These are phyloP conservation scores for Corynascus novoguineensis DNA, from an alignment of 495 filamentous ascomycete species.

Conservation along the genomic window DNA sequence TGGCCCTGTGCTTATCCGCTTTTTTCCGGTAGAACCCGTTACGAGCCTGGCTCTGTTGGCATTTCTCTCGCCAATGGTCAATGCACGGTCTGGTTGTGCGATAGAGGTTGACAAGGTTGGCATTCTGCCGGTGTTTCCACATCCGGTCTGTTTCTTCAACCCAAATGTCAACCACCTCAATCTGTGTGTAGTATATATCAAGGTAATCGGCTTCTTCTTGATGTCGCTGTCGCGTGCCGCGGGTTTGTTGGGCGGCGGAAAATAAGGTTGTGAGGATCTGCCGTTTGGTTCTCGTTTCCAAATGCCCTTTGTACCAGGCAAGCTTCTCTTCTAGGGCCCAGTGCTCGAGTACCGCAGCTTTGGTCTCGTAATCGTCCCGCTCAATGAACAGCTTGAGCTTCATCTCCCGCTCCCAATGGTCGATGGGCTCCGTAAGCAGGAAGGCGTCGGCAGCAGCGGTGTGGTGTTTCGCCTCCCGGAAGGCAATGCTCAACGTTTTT, in stretches of 20 bases:
- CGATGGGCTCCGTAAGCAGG: constrained; percentile 16
- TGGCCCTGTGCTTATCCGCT: constrained; percentile 12
- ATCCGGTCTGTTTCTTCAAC: constrained; percentile 12
- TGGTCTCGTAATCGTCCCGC: constrained; percentile 15
- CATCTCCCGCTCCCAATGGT: constrained; percentile 23
- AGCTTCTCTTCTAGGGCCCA: constrained; percentile 26
- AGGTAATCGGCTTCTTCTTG: constrained; percentile 20
- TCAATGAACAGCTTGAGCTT: constrained; percentile 21
- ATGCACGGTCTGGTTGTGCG: constrained; percentile 24
- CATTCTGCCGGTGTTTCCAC: constrained; percentile 23
- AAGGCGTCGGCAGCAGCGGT: constrained; percentile 17
- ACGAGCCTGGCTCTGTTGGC: constrained; percentile 5
- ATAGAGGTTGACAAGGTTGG: constrained; percentile 26
- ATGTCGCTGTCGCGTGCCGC: neutral
- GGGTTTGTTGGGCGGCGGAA: constrained; percentile 1
- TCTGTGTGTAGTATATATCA: constrained; percentile 15
- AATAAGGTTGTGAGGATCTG: constrained; percentile 11
- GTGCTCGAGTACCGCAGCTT: constrained; percentile 15
- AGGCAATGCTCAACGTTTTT: constrained; percentile 13
- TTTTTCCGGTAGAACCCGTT: constrained; percentile 5
- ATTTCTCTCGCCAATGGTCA: constrained; percentile 24
- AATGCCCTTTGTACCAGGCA: constrained; percentile 20
- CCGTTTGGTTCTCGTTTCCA: constrained; percentile 13
- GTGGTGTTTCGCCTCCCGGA: neutral
- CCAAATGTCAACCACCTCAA: constrained; percentile 21